Percentiles rank a stretch among this genome's conserved stretches.
phyloP scores from a whole-genome alignment of 2,329 filamentous ascomycete genomes.

The Trichoderma brevicompactum region DNA sequence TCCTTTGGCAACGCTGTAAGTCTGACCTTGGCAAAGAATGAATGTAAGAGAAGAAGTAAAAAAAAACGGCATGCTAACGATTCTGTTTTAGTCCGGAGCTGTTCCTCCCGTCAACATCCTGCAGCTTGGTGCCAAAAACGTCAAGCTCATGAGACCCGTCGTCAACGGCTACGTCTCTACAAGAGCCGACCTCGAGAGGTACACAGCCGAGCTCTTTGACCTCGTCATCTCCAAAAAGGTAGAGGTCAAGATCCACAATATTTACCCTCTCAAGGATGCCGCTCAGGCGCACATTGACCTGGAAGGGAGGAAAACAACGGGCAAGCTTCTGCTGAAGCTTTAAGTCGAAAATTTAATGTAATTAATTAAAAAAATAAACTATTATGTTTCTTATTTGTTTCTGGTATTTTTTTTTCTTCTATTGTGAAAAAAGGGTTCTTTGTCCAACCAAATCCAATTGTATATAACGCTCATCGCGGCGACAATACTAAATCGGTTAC shows the following conservation, averaged over 20 bases:
- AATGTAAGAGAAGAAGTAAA: not conserved
- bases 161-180: slow-evolving; percentile 72
- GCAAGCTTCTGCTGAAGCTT: slow-evolving; percentile 77
- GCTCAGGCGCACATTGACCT: slow-evolving; percentile 76
- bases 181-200: slow-evolving; percentile 71
- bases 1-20: slow-evolving; percentile 80
- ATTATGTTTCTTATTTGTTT: not conserved
- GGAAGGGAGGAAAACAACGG: slow-evolving; percentile 79
- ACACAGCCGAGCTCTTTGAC: slow-evolving; percentile 72
- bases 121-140: slow-evolving; percentile 72
- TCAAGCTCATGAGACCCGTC: slow-evolving; percentile 74
- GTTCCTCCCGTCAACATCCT: slow-evolving; percentile 68
- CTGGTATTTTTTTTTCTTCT: slow-evolving; percentile 13
- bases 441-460: slow-evolving; percentile 26
- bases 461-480: slow-evolving; percentile 7
- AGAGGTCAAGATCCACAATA: slow-evolving; percentile 73
- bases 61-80: not conserved
- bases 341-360: slow-evolving; percentile 30
- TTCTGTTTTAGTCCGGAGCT: slow-evolving; percentile 59
- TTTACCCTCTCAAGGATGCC: slow-evolving; percentile 76
- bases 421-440: slow-evolving; percentile 6
- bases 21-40: not conserved
- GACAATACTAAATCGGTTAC: slow-evolving; percentile 7
- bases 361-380: slow-evolving; percentile 16
- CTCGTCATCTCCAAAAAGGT: slow-evolving; percentile 72